Base-by-base conservation (phyloP, 768 basidiomycete species). In the Candolleomyces eurysporus region DNA sequence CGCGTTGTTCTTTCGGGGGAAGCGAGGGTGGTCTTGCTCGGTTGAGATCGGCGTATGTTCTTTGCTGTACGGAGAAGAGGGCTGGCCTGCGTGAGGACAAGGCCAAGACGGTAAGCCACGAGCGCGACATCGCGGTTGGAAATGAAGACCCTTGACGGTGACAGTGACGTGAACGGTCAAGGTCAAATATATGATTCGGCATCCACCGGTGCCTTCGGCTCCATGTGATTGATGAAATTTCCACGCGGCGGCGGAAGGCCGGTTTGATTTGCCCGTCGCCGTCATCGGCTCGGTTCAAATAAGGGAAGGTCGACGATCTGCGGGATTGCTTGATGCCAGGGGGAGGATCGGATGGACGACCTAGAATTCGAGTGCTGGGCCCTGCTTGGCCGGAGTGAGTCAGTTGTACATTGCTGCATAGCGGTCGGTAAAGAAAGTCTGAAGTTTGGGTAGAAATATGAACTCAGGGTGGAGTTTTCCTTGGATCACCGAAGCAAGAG, bases 21-120 rank as follows among this genome's bases (percentile, higher is more conserved):
- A 96, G 83, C 0, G 90, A 83, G 2, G 89, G 90, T 0, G 94
- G 94, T 0, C 85, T 75, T 0, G 94, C 93, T 0, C 85, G 81
- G 55, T 77, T 79, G 30, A 88, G 70, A 0, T 67, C 72, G 9
- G 81, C 73, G 54, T 73, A 64, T 50, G 68, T 62, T 31, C 71
- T 66, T 22, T 14, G 65, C 66, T 19, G 59, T 56, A 63, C 49
- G 43, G 36, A 52, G 55, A 19, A 26, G 36, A 53, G 42, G 6
- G 58, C 32, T 13, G 16, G 39, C 6, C 32, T 49, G 42, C 36
- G 40, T 45, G 39, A 14, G 17, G 58, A 21, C 5, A n/a, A 17
- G 19, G 26, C 16, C 14, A 53, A 39, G 6, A 30, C 16, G n/a
- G 60, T 21, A 19, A 43, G 21, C 19, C 19, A 14, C 14, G 49